A percentile compares a stretch with the other conserved stretches of the same genome.
These are phyloP conservation scores for Nakaseomyces bracarensis DNA, from an alignment of 1,139 yeast species.

Conservation along the genomic window DNA sequence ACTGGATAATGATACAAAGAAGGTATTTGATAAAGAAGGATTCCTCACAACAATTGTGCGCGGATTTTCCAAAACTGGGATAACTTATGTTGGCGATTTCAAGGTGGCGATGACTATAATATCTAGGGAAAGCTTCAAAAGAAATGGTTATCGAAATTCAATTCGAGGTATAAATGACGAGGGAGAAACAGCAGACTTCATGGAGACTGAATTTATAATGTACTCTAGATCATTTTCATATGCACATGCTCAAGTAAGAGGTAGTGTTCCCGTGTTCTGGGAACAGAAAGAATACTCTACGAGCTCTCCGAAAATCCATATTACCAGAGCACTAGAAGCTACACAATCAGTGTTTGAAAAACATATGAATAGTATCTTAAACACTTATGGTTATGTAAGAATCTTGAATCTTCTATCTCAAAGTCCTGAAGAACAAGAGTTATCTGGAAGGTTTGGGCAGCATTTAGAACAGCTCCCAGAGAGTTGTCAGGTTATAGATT, in stretches of 20 bases:
- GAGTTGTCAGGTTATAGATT: conserved; percentile 54
- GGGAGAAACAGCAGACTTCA: conserved; percentile 92
- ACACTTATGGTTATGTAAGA: conserved; percentile 80
- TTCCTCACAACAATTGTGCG: conserved; percentile 86
- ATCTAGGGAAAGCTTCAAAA: conserved; percentile 87
- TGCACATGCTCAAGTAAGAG: conserved; percentile 82
- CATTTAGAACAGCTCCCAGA: conserved; percentile 23
- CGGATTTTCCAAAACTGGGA: conserved; percentile 81
- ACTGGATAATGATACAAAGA: conserved; percentile 50
- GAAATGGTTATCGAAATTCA: conserved; percentile 93
- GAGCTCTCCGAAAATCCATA: conserved; percentile 75
- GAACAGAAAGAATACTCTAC: conserved; percentile 78
- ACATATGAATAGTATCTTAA: conserved; percentile 64
- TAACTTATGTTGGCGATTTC: conserved; percentile 43
- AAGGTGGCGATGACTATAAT: conserved; percentile 66
- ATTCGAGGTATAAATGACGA: conserved; percentile 95
- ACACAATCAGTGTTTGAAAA: conserved; percentile 82
- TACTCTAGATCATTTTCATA: conserved; percentile 51
- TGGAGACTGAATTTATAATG: conserved; percentile 81
- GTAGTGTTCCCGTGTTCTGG: conserved; percentile 96
- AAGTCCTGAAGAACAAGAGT: conserved; percentile 66
- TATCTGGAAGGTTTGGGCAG: conserved; percentile 58
- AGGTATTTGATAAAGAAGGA: conserved; percentile 59
- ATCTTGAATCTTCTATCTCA: conserved; percentile 75
- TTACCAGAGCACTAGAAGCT: conserved; percentile 85